phyloP scores from a whole-genome alignment of 805 yeast species.

The Nakazawaea ambrosiae region DNA sequence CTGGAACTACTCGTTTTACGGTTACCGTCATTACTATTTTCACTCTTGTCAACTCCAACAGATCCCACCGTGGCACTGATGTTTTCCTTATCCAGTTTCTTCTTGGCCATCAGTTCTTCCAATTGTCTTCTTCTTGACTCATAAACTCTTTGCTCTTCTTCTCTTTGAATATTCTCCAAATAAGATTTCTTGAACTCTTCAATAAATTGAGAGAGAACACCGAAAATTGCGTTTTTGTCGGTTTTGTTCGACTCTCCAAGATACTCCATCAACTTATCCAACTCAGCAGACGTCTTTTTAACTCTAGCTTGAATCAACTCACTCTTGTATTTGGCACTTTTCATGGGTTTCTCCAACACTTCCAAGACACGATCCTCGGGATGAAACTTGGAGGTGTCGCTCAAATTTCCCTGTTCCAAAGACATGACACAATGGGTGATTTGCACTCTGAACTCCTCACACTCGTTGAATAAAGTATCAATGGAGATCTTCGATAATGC shows the following conservation, averaged over 20 bases:
- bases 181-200: slow-evolving; percentile 75
- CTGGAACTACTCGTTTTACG: background rate
- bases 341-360: slow-evolving; percentile 42
- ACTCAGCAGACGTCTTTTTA: slow-evolving; percentile 54
- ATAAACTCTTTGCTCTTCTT: slow-evolving; percentile 72
- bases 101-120: slow-evolving; percentile 25
- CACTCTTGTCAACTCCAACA: background rate
- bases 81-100: slow-evolving; percentile 6
- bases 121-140: slow-evolving; percentile 67
- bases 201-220: slow-evolving; percentile 73
- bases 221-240: slow-evolving; percentile 65
- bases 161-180: slow-evolving; percentile 68
- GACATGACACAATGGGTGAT: slow-evolving; percentile 70
- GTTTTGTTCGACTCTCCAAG: slow-evolving; percentile 81
- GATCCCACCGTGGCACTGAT: too few relatives aligned
- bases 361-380: slow-evolving; percentile 70
- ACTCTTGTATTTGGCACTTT: slow-evolving; percentile 68
- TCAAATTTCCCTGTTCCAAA: slow-evolving; percentile 74
- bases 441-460: slow-evolving; percentile 51
- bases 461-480: slow-evolving; percentile 74
- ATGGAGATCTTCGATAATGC: slow-evolving; percentile 68
- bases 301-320: slow-evolving; percentile 59
- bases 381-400: slow-evolving; percentile 72
- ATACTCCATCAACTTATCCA: slow-evolving; percentile 64
- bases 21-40: background rate